Evolutionary conservation across 1,284 basidiomycete genomes (phyloP).

Genomic region (Ceratobasidium sp.): DNA sequence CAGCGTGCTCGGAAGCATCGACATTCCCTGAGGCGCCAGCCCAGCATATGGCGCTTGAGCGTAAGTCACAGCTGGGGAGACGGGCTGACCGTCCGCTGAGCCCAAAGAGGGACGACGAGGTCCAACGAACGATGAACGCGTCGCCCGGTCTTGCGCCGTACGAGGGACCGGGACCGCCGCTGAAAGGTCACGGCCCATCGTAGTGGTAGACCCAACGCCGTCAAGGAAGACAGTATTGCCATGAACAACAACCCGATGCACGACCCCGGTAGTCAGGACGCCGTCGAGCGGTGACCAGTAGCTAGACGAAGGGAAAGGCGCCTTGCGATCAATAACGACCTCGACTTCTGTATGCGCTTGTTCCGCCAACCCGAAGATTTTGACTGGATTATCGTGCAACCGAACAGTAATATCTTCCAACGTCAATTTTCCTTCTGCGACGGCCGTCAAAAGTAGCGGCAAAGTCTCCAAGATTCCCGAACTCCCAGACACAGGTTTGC

Average conservation of each 20-base stretch:
- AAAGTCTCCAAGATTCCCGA: constrained; percentile 92
- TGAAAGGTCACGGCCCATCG: constrained; percentile 85
- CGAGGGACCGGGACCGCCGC: constrained; percentile 63
- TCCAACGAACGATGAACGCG: constrained; percentile 56
- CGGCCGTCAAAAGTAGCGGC: constrained; percentile 89
- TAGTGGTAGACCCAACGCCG: constrained; percentile 76
- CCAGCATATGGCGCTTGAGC: constrained; percentile 48
- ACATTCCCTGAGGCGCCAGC: constrained; percentile 30
- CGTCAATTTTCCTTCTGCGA: constrained; percentile 82
- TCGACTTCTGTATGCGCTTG: constrained; percentile 92
- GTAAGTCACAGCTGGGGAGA: constrained; percentile 50
- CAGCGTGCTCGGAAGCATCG: constrained; percentile 35
- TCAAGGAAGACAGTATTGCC: constrained; percentile 93
- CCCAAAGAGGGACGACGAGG: constrained; percentile 52
- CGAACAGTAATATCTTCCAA: constrained; percentile 86
- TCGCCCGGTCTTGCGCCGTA: constrained; percentile 48
- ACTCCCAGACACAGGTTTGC: constrained; percentile 74
- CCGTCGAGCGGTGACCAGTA: constrained; percentile 90
- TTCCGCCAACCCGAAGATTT: constrained; percentile 92
- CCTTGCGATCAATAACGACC: constrained; percentile 87
- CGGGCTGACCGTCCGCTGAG: constrained; percentile 46
- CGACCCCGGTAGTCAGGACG: constrained; percentile 75
- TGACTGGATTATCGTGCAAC: constrained; percentile 91
- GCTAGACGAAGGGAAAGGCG: constrained; percentile 68
- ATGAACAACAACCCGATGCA: constrained; percentile 93